These are phyloP conservation scores for Vanderwaltozyma verrucispora DNA, from an alignment of 805 yeast species.

Conservation along the genomic window DNA sequence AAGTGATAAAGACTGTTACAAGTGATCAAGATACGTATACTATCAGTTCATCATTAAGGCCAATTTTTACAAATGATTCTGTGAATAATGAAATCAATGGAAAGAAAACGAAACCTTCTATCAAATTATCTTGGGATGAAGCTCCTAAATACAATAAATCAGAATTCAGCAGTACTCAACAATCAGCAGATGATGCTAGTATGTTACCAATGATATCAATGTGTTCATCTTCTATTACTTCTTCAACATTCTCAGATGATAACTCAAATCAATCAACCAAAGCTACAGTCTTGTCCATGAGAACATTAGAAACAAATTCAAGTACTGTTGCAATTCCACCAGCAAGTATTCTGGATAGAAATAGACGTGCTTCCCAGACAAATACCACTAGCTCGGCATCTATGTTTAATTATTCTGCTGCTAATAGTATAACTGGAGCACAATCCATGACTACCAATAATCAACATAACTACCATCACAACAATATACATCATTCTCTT, in stretches of 20 bases:
- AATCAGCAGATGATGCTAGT: conserved; percentile 24
- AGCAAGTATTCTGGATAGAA: conserved; percentile 55
- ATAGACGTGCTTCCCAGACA: conserved; percentile 17
- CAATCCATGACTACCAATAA: no score
- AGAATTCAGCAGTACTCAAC: conserved; percentile 11
- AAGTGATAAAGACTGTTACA: no score
- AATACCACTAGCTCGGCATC: background rate
- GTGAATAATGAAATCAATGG: background rate
- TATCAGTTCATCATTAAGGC: conserved; percentile 10
- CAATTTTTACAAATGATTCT: conserved; percentile 6
- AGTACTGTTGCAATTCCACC: conserved; percentile 65
- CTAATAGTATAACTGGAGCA: no score
- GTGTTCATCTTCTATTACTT: conserved; percentile 28
- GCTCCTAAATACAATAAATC: conserved; percentile 8
- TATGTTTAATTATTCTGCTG: background rate
- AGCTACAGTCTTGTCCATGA: conserved; percentile 28
- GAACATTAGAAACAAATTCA: conserved; percentile 42
- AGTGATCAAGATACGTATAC: conserved; percentile 4
- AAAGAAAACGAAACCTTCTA: background rate
- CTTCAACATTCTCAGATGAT: conserved; percentile 30
- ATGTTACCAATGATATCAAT: conserved; percentile 27
- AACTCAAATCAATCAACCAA: conserved; percentile 29
- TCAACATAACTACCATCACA: background rate
- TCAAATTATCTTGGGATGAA: conserved; percentile 15
- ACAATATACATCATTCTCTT: background rate